Evolutionary conservation across 2,329 filamentous ascomycete species (phyloP), one percentile per base, ranked within the genome.

Genomic region (Diaporthe aspalathi): DNA sequence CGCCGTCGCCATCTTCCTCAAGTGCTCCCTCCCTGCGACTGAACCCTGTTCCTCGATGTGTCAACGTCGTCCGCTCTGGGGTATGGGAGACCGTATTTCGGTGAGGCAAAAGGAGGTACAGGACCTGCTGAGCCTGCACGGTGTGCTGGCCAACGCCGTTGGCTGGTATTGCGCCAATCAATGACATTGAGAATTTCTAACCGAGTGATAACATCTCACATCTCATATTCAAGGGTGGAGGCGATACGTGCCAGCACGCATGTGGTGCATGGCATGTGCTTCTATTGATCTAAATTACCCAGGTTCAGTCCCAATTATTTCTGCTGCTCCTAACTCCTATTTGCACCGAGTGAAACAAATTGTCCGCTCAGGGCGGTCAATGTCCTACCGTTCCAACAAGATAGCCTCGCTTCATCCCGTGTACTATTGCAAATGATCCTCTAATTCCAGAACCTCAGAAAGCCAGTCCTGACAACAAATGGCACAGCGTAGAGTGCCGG

Each of bases 401-500:
- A 57, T 11, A 17, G 24, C 16, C n/a, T 24, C 54, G 12, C 11
- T 38, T 43, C 20, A 57, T 17, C 32, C 54, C 43, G 43, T 22
- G 22, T 27, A 52, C 5, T 4, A 54, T 9, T 35, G 17, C 52
- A 38, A 38, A 38, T 43, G 12, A 43, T 16, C 17, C 27, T 57
- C 54, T 57, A 57, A 22, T 17, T 43, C 54, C 54, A 40, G 12
- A 57, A 43, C 35, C 54, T 24, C 32, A 57, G 29, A 3, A 57
- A 12, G 54, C 54, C 32, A 4, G 54, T 24, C 2, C 43, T 57
- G 12, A 38, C 11, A 22, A 57, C 54, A 43, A 57, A 43, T 14
- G 52, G 52, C 9, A 54, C n/a, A n/a, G 52, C 52, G 27, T 54
- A 54, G 52, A 54, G 52, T 35, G 52, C 52, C 29, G 52, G 52